Evolutionary conservation across 148 eudicot species (phyloP).

Genomic region (Euryodendron excelsum): DNA sequence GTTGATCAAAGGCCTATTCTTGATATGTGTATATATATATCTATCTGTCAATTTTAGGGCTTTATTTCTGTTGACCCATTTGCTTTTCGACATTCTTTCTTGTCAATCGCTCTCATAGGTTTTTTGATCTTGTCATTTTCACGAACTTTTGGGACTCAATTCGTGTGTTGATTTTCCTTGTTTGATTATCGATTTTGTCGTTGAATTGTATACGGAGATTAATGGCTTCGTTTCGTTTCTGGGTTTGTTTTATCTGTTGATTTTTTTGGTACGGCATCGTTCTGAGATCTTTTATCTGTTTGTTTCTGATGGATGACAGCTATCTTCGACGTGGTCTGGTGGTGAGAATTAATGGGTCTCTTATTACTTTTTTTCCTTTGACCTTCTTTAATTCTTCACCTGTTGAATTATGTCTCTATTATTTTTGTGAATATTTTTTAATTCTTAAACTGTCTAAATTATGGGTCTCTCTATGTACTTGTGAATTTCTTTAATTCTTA

Average conservation of each 20-base stretch:
- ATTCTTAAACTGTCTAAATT: background rate
- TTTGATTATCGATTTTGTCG: background rate
- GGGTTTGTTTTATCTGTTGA: background rate
- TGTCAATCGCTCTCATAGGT: background rate
- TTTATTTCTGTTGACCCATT: background rate
- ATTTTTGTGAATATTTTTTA: background rate
- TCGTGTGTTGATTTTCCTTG: background rate
- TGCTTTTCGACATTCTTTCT: background rate
- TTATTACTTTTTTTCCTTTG: background rate
- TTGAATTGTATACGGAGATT: background rate
- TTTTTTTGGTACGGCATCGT: background rate
- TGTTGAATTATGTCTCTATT: background rate
- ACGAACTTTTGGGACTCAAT: background rate
- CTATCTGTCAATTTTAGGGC: background rate
- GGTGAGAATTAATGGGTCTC: conserved; percentile 33
- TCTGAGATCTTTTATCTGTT: conserved; percentile 15
- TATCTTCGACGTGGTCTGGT: conserved; percentile 37
- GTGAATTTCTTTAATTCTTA: background rate
- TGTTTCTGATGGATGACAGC: conserved; percentile 35
- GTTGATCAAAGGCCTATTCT: background rate
- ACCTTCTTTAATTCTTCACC: background rate
- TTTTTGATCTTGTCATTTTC: conserved; percentile 1
- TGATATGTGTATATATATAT: background rate
- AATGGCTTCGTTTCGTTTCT: background rate
- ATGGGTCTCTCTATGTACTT: background rate